Conservation (phyloP, 345 rosid genomes). For the Cardamine resedifolia region DNA sequence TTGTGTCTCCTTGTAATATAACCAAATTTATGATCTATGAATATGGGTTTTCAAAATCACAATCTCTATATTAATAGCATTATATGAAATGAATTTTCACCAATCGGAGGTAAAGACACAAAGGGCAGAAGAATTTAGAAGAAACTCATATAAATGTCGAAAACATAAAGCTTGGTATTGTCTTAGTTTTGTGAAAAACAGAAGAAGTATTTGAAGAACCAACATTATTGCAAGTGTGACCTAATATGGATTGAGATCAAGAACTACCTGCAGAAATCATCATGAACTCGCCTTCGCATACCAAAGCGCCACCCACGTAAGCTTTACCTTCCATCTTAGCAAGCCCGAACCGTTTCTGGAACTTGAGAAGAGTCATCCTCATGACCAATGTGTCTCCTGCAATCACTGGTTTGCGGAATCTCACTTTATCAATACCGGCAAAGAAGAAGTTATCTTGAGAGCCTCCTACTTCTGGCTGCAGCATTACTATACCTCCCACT, state of each 20-base stretch:
- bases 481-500: conserved; percentile 87
- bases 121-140: not conserved
- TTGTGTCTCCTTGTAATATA: conserved; percentile 20
- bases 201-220: not conserved
- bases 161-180: conserved; percentile 8
- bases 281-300: conserved; percentile 86
- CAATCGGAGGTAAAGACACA: not conserved
- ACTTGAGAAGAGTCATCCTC: conserved; percentile 88
- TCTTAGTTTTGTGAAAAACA: not conserved
- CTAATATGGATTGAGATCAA: not conserved
- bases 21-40: conserved; percentile 16
- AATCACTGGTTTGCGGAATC: conserved; percentile 88
- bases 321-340: conserved; percentile 98
- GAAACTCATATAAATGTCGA: not conserved
- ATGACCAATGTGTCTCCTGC: conserved; percentile 92
- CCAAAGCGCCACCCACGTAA: conserved; percentile 74
- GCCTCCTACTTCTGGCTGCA: conserved; percentile 88
- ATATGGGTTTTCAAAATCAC: not conserved
- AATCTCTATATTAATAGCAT: not conserved
- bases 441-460: conserved; percentile 79
- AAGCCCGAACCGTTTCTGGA: conserved; percentile 81
- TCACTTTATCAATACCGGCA: conserved; percentile 84
- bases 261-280: conserved; percentile 49
- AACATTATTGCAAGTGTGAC: not conserved
- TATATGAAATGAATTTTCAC: not conserved